Percentiles rank a stretch among this genome's conserved stretches.
Conservation (phyloP, 371 early-diverging fungal genomes). For the Dinochytrium kinnereticum region DNA sequence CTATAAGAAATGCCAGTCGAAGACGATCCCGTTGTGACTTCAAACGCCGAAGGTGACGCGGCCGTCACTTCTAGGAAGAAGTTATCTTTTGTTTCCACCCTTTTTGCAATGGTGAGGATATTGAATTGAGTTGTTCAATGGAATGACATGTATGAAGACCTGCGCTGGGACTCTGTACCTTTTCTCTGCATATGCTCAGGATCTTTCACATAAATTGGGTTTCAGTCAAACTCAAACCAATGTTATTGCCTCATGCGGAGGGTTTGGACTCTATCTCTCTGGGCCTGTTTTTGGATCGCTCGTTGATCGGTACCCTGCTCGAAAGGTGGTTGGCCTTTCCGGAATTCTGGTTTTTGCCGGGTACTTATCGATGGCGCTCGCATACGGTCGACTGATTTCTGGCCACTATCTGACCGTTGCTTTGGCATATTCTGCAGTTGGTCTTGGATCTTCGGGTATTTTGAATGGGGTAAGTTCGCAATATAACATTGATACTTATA, state of each 20-base stretch:
- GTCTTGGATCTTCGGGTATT: constrained; percentile 65
- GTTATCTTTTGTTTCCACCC: neutral
- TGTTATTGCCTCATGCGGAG: constrained; percentile 57
- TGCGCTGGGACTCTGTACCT: constrained; percentile 63
- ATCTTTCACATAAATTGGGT: constrained; percentile 34
- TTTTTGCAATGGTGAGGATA: neutral
- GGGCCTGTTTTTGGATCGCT: constrained; percentile 24
- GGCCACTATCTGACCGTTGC: constrained; percentile 45
- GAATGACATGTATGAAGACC: constrained; percentile 1
- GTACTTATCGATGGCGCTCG: constrained; percentile 34
- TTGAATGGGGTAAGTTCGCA: constrained; percentile 52
- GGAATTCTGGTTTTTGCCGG: constrained; percentile 33
- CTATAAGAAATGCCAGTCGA: no score
- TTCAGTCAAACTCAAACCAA: constrained; percentile 58
- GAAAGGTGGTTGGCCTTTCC: neutral
- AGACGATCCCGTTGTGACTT: no score
- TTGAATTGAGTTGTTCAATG: neutral
- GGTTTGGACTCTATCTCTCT: constrained; percentile 57
- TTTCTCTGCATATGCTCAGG: constrained; percentile 59
- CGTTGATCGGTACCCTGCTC: neutral
- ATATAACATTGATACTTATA: neutral
- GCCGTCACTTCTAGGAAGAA: neutral
- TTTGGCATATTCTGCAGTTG: constrained; percentile 59
- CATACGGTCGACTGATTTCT: neutral
- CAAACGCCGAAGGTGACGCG: no score